These are phyloP conservation scores for Fonsecaea pedrosoi DNA, from an alignment of 2,329 filamentous ascomycete species.

Conservation along the genomic window DNA sequence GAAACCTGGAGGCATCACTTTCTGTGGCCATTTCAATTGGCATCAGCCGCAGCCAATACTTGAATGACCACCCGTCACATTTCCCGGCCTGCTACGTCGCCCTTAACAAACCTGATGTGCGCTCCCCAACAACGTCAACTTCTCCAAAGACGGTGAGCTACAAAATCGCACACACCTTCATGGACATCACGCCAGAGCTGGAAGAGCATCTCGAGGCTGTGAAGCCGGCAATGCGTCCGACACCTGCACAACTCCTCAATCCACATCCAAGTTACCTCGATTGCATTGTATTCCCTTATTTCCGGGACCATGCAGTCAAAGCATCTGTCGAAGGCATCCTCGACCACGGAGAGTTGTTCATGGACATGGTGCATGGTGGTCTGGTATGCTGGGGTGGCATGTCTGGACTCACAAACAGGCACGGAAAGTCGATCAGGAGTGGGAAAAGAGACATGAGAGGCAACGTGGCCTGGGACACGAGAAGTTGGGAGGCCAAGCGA, in stretches of 20 bases:
- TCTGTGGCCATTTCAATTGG: constrained; percentile 28
- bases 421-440: constrained; percentile 3
- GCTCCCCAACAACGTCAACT: not conserved
- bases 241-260: constrained; percentile 26
- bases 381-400: constrained; percentile 49
- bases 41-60: constrained; percentile 32
- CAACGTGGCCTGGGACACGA: constrained; percentile 53
- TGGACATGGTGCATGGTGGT: constrained; percentile 48
- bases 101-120: constrained; percentile 19
- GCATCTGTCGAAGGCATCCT: constrained; percentile 36
- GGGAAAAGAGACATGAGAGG: constrained; percentile 36
- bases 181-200: constrained; percentile 25
- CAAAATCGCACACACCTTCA: constrained; percentile 15
- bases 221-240: constrained; percentile 25
- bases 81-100: constrained; percentile 33
- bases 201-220: constrained; percentile 25
- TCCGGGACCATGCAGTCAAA: constrained; percentile 33
- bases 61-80: constrained; percentile 37
- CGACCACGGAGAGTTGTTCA: constrained; percentile 49
- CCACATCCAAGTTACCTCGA: constrained; percentile 37
- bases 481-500: constrained; percentile 54
- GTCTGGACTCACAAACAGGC: constrained; percentile 17
- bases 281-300: constrained; percentile 36
- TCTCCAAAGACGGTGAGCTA: constrained; percentile 11
- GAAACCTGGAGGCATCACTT: constrained; percentile 31